Conservation (phyloP, 495 filamentous ascomycete species). For the Penicillium dipodomyicola region DNA sequence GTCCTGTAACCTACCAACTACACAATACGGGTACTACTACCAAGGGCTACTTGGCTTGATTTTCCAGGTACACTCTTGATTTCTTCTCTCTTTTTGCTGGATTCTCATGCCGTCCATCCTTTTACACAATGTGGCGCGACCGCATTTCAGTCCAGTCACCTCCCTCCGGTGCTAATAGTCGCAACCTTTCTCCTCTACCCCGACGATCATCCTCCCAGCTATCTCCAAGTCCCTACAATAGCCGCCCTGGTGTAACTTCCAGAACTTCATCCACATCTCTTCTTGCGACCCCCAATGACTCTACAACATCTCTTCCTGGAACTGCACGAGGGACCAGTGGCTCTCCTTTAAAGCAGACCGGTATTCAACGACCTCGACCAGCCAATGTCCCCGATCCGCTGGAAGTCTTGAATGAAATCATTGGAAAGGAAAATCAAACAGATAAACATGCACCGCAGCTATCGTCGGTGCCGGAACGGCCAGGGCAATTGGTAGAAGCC, state of each 20-base stretch:
- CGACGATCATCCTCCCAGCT: slow-evolving; percentile 55
- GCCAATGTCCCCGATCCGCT: slow-evolving; percentile 66
- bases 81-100: not conserved
- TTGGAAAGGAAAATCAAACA: slow-evolving; percentile 52
- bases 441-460: slow-evolving; percentile 15
- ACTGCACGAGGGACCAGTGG: slow-evolving; percentile 62
- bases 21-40: not conserved
- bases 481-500: slow-evolving; percentile 52
- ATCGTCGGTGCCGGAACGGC: slow-evolving; percentile 29
- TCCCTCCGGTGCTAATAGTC: slow-evolving; percentile 56
- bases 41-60: no score
- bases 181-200: slow-evolving; percentile 68
- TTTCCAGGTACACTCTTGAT: not conserved
- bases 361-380: slow-evolving; percentile 44
- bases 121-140: slow-evolving; percentile 76
- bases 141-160: slow-evolving; percentile 73
- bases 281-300: slow-evolving; percentile 62
- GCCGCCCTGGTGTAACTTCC: slow-evolving; percentile 59
- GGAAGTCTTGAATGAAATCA: slow-evolving; percentile 65
- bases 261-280: slow-evolving; percentile 68
- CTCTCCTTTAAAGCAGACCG: slow-evolving; percentile 57
- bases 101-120: slow-evolving; percentile 12
- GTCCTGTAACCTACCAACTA: slow-evolving; percentile 2
- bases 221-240: slow-evolving; percentile 39
- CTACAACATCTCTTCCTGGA: slow-evolving; percentile 66